These are phyloP conservation scores for Tetrapisispora iriomotensis DNA, from an alignment of 805 yeast genomes.

Conservation along the genomic window DNA sequence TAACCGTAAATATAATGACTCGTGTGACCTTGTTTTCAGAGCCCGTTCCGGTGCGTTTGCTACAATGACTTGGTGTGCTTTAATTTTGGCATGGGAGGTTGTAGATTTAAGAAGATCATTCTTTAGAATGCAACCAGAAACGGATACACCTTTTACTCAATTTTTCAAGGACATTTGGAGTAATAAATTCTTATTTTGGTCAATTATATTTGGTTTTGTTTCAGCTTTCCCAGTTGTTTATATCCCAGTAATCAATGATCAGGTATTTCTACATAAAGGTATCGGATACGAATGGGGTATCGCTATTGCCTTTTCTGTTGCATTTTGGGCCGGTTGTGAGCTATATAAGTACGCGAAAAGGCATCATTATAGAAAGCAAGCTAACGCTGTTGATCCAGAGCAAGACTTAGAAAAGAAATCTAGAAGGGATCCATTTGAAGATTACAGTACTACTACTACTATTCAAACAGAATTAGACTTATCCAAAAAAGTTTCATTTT, in stretches of 20 bases:
- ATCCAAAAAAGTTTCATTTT: constrained; percentile 4
- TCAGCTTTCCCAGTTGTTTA: constrained; percentile 75
- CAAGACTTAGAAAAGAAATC: constrained; percentile 45
- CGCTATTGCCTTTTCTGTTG: constrained; percentile 47
- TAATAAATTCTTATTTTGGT: constrained; percentile 75
- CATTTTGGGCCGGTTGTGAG: constrained; percentile 55
- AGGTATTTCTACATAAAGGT: constrained; percentile 63
- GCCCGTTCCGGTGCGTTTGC: constrained; percentile 74
- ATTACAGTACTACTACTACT: constrained; percentile 46
- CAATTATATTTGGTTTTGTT: constrained; percentile 57
- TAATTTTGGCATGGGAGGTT: constrained; percentile 78
- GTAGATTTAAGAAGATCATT: constrained; percentile 61
- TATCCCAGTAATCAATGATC: constrained; percentile 76
- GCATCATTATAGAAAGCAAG: constrained; percentile 35
- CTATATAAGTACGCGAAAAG: constrained; percentile 61
- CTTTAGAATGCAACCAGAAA: constrained; percentile 59
- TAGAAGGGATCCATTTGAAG: constrained; percentile 46
- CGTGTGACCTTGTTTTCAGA: constrained; percentile 56
- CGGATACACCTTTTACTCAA: constrained; percentile 50
- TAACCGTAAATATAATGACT: constrained; percentile 38
- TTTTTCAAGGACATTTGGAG: constrained; percentile 57
- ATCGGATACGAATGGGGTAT: constrained; percentile 79
- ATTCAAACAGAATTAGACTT: constrained; percentile 18
- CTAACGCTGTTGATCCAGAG: constrained; percentile 47
- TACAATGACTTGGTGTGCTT: constrained; percentile 79